A percentile compares a stretch with the other conserved stretches of the same genome.
Evolutionary conservation across 2,329 filamentous ascomycete genomes (phyloP).

Genomic region (Epichloe gansuensis): DNA sequence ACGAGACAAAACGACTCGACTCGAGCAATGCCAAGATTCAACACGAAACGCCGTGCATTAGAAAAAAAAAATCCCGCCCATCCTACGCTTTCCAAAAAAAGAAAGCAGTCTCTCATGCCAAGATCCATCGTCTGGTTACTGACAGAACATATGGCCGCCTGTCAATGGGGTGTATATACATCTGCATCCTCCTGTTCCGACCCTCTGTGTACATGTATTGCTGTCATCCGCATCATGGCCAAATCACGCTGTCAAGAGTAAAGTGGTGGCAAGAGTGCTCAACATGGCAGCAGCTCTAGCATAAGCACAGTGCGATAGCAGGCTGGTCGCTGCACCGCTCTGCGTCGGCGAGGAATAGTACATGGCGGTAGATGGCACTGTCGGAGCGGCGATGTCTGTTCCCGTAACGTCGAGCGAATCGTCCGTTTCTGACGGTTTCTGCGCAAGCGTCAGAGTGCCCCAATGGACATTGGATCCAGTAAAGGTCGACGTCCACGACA

Average conservation of each 20-base stretch:
- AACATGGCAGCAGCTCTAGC: neutral
- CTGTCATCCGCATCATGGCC: neutral
- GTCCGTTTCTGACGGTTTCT: constrained; percentile 20
- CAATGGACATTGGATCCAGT: constrained; percentile 28
- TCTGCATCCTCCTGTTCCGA: neutral
- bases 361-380: constrained; percentile 6
- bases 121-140: neutral
- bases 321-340: neutral
- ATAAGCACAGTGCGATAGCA: neutral
- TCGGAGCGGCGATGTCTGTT: constrained; percentile 8
- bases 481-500: constrained; percentile 32
- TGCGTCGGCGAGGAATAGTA: constrained; percentile 5
- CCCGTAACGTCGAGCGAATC: constrained; percentile 15
- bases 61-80: neutral
- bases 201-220: too few relatives aligned
- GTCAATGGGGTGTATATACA: neutral
- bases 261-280: neutral
- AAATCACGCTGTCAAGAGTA: neutral
- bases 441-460: constrained; percentile 31
- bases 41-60: too few relatives aligned
- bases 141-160: neutral
- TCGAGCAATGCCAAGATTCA: too few relatives aligned
- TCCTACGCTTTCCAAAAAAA: neutral
- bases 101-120: too few relatives aligned
- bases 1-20: too few relatives aligned